Conservation (phyloP, 2,329 filamentous ascomycete species). For the Tolypocladium pustulatum region DNA sequence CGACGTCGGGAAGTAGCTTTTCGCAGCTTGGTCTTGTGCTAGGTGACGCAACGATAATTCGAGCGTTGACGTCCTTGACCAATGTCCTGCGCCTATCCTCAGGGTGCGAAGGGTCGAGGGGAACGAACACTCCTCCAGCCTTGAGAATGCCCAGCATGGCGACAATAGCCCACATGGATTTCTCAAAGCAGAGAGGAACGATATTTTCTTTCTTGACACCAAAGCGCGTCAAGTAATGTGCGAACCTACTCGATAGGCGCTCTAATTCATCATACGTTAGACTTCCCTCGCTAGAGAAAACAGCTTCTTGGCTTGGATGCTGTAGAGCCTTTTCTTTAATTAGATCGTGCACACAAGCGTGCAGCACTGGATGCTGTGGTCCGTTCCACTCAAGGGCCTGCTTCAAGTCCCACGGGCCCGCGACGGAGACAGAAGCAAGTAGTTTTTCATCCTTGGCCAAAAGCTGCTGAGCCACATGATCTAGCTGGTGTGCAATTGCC, state of each 20-base stretch:
- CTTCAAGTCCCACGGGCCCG: not conserved
- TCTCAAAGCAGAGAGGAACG: conserved; percentile 7
- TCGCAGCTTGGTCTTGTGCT: not conserved
- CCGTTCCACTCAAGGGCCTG: not conserved
- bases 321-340: conserved; percentile 23
- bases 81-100: not conserved
- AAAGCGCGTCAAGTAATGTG: conserved; percentile 17
- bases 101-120: conserved; percentile 3
- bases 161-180: conserved; percentile 5
- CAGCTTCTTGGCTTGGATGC: conserved; percentile 21
- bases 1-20: not conserved
- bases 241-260: conserved; percentile 25
- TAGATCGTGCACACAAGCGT: conserved; percentile 27
- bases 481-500: conserved; percentile 2
- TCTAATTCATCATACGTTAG: conserved; percentile 30
- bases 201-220: not conserved
- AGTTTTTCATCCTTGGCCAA: not conserved
- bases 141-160: conserved; percentile 6
- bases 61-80: conserved; percentile 1
- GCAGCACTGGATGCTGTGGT: not conserved
- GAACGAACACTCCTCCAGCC: conserved; percentile 5
- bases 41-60: not conserved
- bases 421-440: not conserved
- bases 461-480: conserved; percentile 1
- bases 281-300: conserved; percentile 31